Percentiles rank a stretch among this genome's conserved stretches.
phyloP scores from a whole-genome alignment of 257 asterid species.

The Solanum arcanum region DNA sequence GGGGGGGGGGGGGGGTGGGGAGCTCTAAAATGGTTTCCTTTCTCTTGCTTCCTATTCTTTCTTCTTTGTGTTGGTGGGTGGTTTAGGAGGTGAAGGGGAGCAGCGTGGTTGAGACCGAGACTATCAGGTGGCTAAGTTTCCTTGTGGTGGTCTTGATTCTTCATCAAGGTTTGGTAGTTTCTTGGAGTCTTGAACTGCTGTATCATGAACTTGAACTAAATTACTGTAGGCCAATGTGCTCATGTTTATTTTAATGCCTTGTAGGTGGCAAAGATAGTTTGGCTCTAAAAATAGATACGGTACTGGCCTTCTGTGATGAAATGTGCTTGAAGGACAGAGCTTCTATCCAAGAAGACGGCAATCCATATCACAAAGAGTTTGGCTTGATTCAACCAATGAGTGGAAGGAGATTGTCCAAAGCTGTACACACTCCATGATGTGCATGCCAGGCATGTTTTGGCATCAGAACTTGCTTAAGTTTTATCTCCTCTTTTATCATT shows the following conservation, averaged over 20 bases:
- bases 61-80: too few species aligned
- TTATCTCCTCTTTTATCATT: not conserved
- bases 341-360: not conserved
- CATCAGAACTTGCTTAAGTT: not conserved
- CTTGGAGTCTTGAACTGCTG: not conserved
- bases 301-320: not conserved
- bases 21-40: not conserved
- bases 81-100: not conserved
- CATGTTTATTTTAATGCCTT: not conserved
- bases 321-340: not conserved
- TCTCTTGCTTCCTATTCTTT: not conserved
- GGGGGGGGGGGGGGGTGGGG: too few species aligned
- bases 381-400: not conserved
- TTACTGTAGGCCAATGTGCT: not conserved
- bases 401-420: not conserved
- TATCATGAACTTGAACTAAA: not conserved
- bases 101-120: not conserved
- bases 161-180: not conserved
- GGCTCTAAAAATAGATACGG: not conserved
- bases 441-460: slow-evolving; percentile 1
- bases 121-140: not conserved
- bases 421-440: not conserved
- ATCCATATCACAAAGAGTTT: not conserved
- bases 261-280: not conserved
- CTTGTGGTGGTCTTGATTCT: not conserved